Evolutionary conservation across 139 green algal genomes (phyloP), one percentile per base, ranked within the genome.

Genomic region (Chlamydomonas sp.): DNA sequence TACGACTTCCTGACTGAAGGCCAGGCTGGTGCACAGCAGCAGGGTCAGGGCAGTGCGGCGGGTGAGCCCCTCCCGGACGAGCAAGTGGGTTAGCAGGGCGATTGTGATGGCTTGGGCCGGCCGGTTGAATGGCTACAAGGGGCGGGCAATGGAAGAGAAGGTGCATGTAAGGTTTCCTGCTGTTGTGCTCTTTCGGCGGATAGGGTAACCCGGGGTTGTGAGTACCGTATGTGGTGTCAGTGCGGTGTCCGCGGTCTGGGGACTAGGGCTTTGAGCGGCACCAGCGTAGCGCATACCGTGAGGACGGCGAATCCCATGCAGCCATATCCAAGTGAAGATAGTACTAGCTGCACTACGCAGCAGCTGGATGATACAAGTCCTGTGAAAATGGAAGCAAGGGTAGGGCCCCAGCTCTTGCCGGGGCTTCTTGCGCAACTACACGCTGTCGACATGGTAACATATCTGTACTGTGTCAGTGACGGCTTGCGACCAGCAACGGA

Each of bases 251-350:
- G 31, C 31, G 31, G 31, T 49, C 31, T 49, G 31, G 31, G 31
- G 31, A 49, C 31, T 49, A 49, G 31, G 31, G 31, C 31, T 49
- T 49, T 49, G 31, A 49, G 31, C 31, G 31, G 31, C 31, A 49
- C 31, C 31, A 49, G 31, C 31, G 31, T 49, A 49, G 31, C 31
- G 31, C 31, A 49, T 49, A 49, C 31, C 31, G 85, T 90, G 7
- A 90, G 78, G 2, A 81, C 69, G 4, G 77, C 77, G n/a, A 89
- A 91, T n/a, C 88, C 88, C 16, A 78, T 75, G 61, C 89, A 92
- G 12, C 89, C 89, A 1, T 90, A 66, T 0, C 68, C 67, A 1
- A 89, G 61, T 7, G 73, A 64, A 67, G 90, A 90, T 2, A 90
- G 49, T 20, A 84, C 5, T 12, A 92, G 81, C 77, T 92, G 89